Percentiles rank a stretch among this genome's conserved stretches.
These are phyloP conservation scores for Colletotrichum shisoi DNA, from an alignment of 2,329 filamentous ascomycete genomes.

Conservation along the genomic window DNA sequence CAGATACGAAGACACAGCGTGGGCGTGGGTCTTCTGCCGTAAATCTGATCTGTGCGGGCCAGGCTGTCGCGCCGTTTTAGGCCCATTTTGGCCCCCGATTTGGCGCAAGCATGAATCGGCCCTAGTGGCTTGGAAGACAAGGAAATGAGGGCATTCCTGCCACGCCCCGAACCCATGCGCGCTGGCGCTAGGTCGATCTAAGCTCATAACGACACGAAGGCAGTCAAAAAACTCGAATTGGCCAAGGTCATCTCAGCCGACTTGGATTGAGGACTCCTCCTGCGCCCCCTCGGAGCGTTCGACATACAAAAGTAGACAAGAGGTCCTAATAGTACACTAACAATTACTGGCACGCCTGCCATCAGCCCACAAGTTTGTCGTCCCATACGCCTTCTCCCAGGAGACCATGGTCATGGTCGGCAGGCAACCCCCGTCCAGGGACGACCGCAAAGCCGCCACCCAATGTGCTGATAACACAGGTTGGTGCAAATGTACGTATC, in stretches of 20 bases:
- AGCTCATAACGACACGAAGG: background rate
- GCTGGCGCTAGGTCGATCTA: background rate
- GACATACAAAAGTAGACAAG: slow-evolving; percentile 36
- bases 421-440: slow-evolving; percentile 6
- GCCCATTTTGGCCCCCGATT: slow-evolving; percentile 21
- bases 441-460: background rate
- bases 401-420: slow-evolving; percentile 7
- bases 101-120: slow-evolving; percentile 32
- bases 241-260: slow-evolving; percentile 28
- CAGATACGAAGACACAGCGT: slow-evolving; percentile 8
- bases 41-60: slow-evolving; percentile 19
- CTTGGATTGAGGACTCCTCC: slow-evolving; percentile 37
- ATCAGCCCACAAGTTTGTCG: slow-evolving; percentile 19
- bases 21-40: slow-evolving; percentile 13
- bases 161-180: slow-evolving; percentile 13
- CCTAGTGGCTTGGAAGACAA: slow-evolving; percentile 22
- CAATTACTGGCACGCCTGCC: slow-evolving; percentile 38
- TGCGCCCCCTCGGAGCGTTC: slow-evolving; percentile 32
- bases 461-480: slow-evolving; percentile 11
- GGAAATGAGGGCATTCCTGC: slow-evolving; percentile 19
- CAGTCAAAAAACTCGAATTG: slow-evolving; percentile 1
- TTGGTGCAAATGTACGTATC: slow-evolving; percentile 39
- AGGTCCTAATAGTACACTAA: slow-evolving; percentile 40
- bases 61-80: slow-evolving; percentile 11
- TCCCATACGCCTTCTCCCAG: slow-evolving; percentile 9